Conservation (phyloP, 768 basidiomycete genomes). For the Coprinopsis strossmayeri region DNA sequence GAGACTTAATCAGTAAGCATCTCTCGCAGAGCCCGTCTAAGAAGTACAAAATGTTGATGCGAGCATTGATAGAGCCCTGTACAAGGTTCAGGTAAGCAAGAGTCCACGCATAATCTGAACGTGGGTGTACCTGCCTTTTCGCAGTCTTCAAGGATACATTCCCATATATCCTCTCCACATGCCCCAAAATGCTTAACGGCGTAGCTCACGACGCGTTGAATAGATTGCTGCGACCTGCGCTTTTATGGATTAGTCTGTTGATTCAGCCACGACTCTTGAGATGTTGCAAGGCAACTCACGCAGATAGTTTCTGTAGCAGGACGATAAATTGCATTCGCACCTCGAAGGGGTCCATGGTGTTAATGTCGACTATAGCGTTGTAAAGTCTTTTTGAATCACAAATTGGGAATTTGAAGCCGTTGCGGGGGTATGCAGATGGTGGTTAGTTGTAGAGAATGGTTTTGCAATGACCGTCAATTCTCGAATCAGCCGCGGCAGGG, state of each 20-base stretch:
- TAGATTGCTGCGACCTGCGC: slow-evolving; percentile 75
- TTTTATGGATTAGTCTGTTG: slow-evolving; percentile 12
- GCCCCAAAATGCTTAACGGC: slow-evolving; percentile 79
- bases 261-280: slow-evolving; percentile 2
- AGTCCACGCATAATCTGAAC: not conserved
- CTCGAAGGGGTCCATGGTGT: slow-evolving; percentile 31
- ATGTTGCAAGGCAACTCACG: slow-evolving; percentile 22
- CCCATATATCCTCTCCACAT: slow-evolving; percentile 92
- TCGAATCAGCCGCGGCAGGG: too few species aligned
- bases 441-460: too few species aligned
- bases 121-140: slow-evolving; percentile 53
- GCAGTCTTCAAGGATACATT: slow-evolving; percentile 86
- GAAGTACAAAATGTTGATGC: slow-evolving; percentile 92
- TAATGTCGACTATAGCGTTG: too few species aligned
- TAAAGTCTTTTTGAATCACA: too few species aligned
- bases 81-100: not conserved
- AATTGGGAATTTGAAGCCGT: too few species aligned
- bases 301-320: slow-evolving; percentile 26
- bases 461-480: too few species aligned
- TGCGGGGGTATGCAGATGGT: too few species aligned
- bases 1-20: slow-evolving; percentile 59
- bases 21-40: slow-evolving; percentile 84
- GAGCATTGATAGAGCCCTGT: slow-evolving; percentile 79
- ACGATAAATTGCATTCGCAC: slow-evolving; percentile 33
- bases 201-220: slow-evolving; percentile 81